Evolutionary conservation across 345 rosid species (phyloP), one percentile per base, ranked within the genome.

Genomic region (Iberis pinnata): DNA sequence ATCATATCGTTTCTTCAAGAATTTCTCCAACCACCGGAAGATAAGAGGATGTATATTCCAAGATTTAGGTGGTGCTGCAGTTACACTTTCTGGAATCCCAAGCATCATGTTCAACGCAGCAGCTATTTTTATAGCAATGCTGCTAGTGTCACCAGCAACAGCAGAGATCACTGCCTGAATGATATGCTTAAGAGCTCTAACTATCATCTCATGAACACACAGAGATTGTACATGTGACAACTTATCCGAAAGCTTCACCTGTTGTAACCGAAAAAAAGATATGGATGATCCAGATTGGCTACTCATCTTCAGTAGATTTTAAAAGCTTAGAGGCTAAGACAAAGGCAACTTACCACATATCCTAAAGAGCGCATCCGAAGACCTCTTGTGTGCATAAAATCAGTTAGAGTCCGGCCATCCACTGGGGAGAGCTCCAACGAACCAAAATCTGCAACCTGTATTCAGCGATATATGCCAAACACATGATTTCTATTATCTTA

Each of bases 311-410:
- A 46, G 18, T 40, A 39, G 18, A 56, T 53, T 31, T 18, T 31
- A 53, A 52, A 16, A 52, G 18, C 12, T 17, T n/a, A 24, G 42
- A 67, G 10, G 12, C 39, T 38, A 17, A 47, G 31, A 33, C 20
- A 40, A 53, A 12, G 36, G 3, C 42, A 44, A 76, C 98, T 88
- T 78, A 92, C 98, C 51, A 92, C 89, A 58, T 70, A 85, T 66
- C 98, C 98, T 49, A 92, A 60, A 25, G 98, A 92, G 56, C 85
- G 88, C 93, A 92, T 85, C 68, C 74, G 80, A 72, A 92, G 93
- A 70, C 98, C 98, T 75, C 98, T 92, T 54, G 98, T 84, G 70
- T 92, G 98, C 98, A 92, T 85, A 76, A 92, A 92, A 72, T 92
- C 98, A 50, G 96, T 92, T 50, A 92, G 75, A 56, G 98, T 92